These are phyloP conservation scores for Podospora tetraspora DNA, from an alignment of 495 filamentous ascomycete genomes.

Conservation along the genomic window DNA sequence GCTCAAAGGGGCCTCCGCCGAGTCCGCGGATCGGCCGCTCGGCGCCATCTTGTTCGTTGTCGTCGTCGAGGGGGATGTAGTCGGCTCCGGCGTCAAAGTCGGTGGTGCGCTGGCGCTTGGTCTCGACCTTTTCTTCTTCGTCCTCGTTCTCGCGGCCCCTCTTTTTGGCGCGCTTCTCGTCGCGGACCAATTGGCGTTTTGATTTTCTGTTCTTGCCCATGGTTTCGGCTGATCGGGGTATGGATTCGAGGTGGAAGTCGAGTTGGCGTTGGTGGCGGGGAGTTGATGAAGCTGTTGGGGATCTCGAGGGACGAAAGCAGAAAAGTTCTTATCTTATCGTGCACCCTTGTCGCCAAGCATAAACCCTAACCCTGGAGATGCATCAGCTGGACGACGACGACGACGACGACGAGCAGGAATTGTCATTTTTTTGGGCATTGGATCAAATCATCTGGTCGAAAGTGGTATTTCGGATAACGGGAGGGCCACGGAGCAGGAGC, in stretches of 20 bases:
- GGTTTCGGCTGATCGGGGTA: not conserved
- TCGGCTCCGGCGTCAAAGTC: conserved; percentile 18
- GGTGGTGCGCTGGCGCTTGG: conserved; percentile 37
- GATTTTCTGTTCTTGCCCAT: conserved; percentile 38
- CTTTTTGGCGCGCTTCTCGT: conserved; percentile 43
- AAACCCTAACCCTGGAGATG: conserved; percentile 6
- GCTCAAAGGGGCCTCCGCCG: conserved; percentile 31
- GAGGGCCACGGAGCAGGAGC: too few relatives aligned
- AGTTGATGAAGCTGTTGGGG: not conserved
- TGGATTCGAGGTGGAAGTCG: not conserved
- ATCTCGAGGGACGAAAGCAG: not conserved
- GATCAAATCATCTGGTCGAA: not conserved
- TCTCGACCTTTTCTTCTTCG: conserved; percentile 26
- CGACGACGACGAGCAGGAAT: not conserved
- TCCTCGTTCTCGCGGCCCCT: conserved; percentile 25
- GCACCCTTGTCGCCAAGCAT: not conserved
- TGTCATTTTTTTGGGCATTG: not conserved
- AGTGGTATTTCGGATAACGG: not conserved
- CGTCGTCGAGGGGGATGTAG: conserved; percentile 29
- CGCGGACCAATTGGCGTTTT: conserved; percentile 43
- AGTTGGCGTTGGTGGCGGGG: not conserved
- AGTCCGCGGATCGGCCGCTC: not conserved
- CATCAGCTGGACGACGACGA: not conserved
- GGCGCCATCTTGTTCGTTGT: conserved; percentile 18
- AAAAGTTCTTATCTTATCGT: conserved; percentile 24